Percentiles rank a stretch among this genome's conserved stretches.
Conservation (phyloP, 768 basidiomycete species). For the Leccinum arenicola region DNA sequence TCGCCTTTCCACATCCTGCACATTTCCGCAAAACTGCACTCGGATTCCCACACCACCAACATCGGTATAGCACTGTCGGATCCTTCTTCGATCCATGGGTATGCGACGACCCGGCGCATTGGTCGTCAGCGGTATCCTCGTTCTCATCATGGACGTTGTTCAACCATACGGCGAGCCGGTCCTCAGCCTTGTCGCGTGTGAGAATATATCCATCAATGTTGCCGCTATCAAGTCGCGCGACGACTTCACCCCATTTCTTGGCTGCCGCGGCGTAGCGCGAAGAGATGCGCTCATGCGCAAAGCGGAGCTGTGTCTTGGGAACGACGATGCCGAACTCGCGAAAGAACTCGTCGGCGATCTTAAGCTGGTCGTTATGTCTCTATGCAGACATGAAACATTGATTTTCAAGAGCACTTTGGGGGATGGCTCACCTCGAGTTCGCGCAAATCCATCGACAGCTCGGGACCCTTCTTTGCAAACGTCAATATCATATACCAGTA, state of each 20-base stretch:
- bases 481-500: conserved; percentile 58
- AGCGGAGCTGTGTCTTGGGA: conserved; percentile 49
- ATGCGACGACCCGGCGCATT: not conserved
- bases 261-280: conserved; percentile 42
- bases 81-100: conserved; percentile 20
- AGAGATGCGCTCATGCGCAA: conserved; percentile 49
- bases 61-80: conserved; percentile 48
- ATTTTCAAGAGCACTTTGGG: not conserved
- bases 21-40: conserved; percentile 57
- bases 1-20: conserved; percentile 39
- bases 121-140: not conserved
- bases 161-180: conserved; percentile 56
- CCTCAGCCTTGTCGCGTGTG: conserved; percentile 43
- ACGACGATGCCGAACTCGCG: conserved; percentile 41
- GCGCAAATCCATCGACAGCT: conserved; percentile 43
- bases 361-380: conserved; percentile 39
- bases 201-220: conserved; percentile 22
- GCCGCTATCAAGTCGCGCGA: conserved; percentile 35
- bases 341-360: conserved; percentile 51
- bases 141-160: conserved; percentile 41
- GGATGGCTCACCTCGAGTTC: conserved; percentile 45
- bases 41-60: conserved; percentile 63
- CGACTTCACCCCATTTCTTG: conserved; percentile 45
- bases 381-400: conserved; percentile 14
- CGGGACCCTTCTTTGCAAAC: conserved; percentile 47